phyloP scores from a whole-genome alignment of 2,329 filamentous ascomycete species.

The Aureobasidium pullulans region DNA sequence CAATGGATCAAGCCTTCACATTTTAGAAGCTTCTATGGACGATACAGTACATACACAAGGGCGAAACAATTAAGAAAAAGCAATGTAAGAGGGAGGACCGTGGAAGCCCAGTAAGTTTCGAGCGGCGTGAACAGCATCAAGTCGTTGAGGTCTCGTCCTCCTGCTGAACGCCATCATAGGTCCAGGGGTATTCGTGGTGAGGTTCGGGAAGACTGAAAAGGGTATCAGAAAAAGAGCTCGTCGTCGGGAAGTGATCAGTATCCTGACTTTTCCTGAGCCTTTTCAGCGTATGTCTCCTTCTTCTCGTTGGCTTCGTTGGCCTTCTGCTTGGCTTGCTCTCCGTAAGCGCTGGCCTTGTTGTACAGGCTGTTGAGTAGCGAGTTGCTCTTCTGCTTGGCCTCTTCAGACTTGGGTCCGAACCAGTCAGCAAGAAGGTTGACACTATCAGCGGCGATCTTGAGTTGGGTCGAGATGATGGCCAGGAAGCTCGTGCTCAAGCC shows the following conservation, averaged over 20 bases:
- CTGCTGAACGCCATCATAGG: slow-evolving; percentile 2
- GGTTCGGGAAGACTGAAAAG: not conserved
- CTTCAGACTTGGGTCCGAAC: slow-evolving; percentile 28
- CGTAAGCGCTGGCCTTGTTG: slow-evolving; percentile 19
- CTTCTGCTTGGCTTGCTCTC: slow-evolving; percentile 23
- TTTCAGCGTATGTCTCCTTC: slow-evolving; percentile 21
- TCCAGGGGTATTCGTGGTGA: slow-evolving; percentile 6
- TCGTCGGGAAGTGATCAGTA: not conserved
- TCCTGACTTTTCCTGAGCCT: slow-evolving; percentile 18
- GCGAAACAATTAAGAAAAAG: not conserved
- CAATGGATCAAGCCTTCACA: slow-evolving; percentile 1
- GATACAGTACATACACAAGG: slow-evolving; percentile 9
- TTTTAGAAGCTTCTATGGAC: slow-evolving; percentile 8
- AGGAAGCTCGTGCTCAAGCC: slow-evolving; percentile 24
- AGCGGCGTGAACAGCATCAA: not conserved
- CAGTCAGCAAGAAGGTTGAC: slow-evolving; percentile 26
- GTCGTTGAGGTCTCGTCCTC: not conserved
- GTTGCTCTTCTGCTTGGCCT: slow-evolving; percentile 28
- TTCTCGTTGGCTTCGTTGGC: slow-evolving; percentile 21
- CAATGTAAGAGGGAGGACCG: not conserved
- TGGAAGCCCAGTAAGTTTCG: not conserved
- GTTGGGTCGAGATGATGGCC: slow-evolving; percentile 28
- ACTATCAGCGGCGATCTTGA: slow-evolving; percentile 28
- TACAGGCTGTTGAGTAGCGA: slow-evolving; percentile 22
- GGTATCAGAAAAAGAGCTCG: slow-evolving; percentile 3